Percentiles rank a stretch among this genome's conserved stretches.
Conservation (phyloP, 768 basidiomycete species). For the Mycena leptocephala region DNA sequence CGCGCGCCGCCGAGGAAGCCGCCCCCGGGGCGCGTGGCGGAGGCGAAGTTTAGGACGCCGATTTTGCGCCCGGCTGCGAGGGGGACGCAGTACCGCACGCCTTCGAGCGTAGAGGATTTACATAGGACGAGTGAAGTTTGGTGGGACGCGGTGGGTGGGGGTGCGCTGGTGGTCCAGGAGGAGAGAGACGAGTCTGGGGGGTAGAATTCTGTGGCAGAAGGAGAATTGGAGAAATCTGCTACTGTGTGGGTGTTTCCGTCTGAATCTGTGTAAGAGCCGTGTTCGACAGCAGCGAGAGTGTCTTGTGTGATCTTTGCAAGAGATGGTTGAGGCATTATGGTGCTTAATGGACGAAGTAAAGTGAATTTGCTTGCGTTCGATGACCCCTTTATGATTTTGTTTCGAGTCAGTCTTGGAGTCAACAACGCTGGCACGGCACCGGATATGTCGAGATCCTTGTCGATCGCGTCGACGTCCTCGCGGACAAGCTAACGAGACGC, state of each 20-base stretch:
- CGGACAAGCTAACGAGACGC: neutral
- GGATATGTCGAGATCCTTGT: slow-evolving; percentile 3
- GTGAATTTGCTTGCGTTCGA: neutral
- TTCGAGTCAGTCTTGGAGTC: neutral
- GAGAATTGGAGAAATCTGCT: slow-evolving; percentile 51
- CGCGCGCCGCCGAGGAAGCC: slow-evolving; percentile 69
- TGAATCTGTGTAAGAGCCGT: slow-evolving; percentile 52
- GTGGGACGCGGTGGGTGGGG: slow-evolving; percentile 21
- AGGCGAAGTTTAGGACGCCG: slow-evolving; percentile 74
- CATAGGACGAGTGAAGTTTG: slow-evolving; percentile 50
- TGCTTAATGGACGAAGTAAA: neutral
- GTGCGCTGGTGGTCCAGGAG: slow-evolving; percentile 48
- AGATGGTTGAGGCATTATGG: slow-evolving; percentile 4
- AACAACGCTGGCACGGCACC: neutral
- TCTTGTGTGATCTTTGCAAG: slow-evolving; percentile 56
- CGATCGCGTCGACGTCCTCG: neutral
- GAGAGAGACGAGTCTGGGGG: slow-evolving; percentile 56
- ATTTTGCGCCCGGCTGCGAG: slow-evolving; percentile 43
- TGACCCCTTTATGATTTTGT: neutral
- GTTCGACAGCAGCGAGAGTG: slow-evolving; percentile 59
- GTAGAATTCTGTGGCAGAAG: slow-evolving; percentile 60
- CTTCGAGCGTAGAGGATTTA: slow-evolving; percentile 66
- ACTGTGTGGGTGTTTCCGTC: slow-evolving; percentile 51
- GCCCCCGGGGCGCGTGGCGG: slow-evolving; percentile 69
- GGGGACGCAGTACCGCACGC: slow-evolving; percentile 51